Conservation (phyloP, 2,329 filamentous ascomycete species). For the Fusarium nanum region DNA sequence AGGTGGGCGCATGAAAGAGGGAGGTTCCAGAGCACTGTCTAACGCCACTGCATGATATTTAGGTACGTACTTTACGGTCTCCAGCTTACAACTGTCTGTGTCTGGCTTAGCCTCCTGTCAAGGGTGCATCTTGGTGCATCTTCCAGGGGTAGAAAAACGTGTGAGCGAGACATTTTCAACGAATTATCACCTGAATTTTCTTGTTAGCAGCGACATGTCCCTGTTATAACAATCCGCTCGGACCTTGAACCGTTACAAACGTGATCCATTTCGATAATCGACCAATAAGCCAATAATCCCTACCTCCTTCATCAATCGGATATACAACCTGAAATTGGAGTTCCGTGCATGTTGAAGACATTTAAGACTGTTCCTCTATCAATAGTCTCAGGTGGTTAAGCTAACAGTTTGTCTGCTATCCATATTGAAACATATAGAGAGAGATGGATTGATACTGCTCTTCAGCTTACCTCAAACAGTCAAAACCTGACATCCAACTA, state of each 20-base stretch:
- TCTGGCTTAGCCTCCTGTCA: constrained; percentile 1
- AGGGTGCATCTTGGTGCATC: constrained; percentile 1
- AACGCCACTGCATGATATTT: constrained; percentile 19
- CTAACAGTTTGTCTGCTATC: background rate
- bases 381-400: background rate
- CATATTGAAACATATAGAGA: background rate
- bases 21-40: constrained; percentile 13
- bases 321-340: constrained; percentile 52
- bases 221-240: constrained; percentile 12
- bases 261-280: background rate
- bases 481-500: background rate
- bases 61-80: constrained; percentile 10
- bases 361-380: constrained; percentile 7
- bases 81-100: background rate
- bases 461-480: background rate
- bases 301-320: background rate
- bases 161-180: background rate
- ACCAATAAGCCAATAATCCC: constrained; percentile 1
- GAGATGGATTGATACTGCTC: background rate
- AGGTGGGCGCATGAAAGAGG: constrained; percentile 15
- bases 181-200: background rate
- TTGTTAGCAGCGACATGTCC: background rate
- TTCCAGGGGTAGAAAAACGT: constrained; percentile 18
- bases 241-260: constrained; percentile 6
- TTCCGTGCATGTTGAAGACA: constrained; percentile 59